A percentile compares a stretch with the other conserved stretches of the same genome.
Evolutionary conservation across 495 filamentous ascomycete genomes (phyloP).

Genomic region (Penicillium ucsense): DNA sequence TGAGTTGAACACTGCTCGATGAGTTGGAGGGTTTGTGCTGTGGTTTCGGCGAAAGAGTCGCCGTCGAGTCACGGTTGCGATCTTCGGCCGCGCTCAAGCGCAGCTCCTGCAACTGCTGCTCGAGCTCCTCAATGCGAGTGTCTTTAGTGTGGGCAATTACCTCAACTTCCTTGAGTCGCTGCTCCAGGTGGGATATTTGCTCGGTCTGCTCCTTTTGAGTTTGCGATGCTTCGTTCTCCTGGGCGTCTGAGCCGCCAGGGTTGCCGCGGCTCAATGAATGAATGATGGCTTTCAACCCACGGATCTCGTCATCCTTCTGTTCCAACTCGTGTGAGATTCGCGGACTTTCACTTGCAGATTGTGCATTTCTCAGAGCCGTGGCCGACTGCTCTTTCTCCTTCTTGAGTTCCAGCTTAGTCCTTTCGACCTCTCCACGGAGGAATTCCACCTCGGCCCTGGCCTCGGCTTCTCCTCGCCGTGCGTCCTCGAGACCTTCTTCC

Average conservation of each 20-base stretch:
- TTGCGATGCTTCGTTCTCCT: slow-evolving; percentile 17
- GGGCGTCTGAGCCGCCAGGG: slow-evolving; percentile 28
- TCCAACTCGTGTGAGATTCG: slow-evolving; percentile 63
- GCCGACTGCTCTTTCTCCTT: slow-evolving; percentile 85
- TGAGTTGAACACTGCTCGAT: slow-evolving; percentile 6
- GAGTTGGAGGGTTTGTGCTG: slow-evolving; percentile 32
- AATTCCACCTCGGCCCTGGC: slow-evolving; percentile 95
- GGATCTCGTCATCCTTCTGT: slow-evolving; percentile 93
- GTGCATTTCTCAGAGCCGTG: slow-evolving; percentile 45
- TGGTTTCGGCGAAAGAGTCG: slow-evolving; percentile 26
- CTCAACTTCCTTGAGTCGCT: slow-evolving; percentile 68
- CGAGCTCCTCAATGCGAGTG: slow-evolving; percentile 77
- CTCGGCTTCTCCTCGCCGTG: slow-evolving; percentile 91
- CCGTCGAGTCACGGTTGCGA: slow-evolving; percentile 33
- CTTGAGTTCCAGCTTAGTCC: slow-evolving; percentile 80
- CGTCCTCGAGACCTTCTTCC: slow-evolving; percentile 94
- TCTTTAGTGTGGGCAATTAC: slow-evolving; percentile 59
- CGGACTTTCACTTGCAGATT: slow-evolving; percentile 39
- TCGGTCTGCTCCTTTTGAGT: slow-evolving; percentile 21
- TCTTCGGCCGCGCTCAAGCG: slow-evolving; percentile 17
- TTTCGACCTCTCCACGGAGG: slow-evolving; percentile 87
- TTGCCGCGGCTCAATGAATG: slow-evolving; percentile 77
- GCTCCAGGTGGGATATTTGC: slow-evolving; percentile 47
- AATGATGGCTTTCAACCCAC: slow-evolving; percentile 94
- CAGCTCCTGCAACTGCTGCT: slow-evolving; percentile 71